These are phyloP conservation scores for Alternaria panax DNA, from an alignment of 2,329 filamentous ascomycete genomes.

Conservation along the genomic window DNA sequence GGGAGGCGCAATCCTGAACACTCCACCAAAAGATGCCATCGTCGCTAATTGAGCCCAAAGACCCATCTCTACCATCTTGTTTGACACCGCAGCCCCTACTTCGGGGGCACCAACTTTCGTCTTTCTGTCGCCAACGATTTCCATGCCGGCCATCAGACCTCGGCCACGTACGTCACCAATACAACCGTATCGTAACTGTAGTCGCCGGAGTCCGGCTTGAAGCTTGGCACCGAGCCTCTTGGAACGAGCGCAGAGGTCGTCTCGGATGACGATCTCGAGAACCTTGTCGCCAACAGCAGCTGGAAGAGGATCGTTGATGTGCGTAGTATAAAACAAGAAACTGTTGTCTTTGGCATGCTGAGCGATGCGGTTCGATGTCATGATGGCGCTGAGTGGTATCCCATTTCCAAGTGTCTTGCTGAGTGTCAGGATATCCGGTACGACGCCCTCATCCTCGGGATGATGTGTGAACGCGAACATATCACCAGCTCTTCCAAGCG, in stretches of 20 bases:
- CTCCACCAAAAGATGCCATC: constrained; percentile 55
- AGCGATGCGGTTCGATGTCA: constrained; percentile 64
- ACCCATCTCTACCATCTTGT: constrained; percentile 60
- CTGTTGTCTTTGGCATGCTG: constrained; percentile 56
- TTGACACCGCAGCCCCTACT: constrained; percentile 58
- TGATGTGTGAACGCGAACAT: constrained; percentile 60
- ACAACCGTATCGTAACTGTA: constrained; percentile 64
- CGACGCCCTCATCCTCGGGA: constrained; percentile 41
- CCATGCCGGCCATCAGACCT: constrained; percentile 65
- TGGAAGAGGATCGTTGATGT: constrained; percentile 68
- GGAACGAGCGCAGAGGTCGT: constrained; percentile 60
- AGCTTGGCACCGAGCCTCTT: constrained; percentile 56
- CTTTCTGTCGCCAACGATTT: constrained; percentile 62
- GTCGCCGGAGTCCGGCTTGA: constrained; percentile 55
- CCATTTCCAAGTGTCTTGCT: constrained; percentile 69
- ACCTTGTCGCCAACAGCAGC: constrained; percentile 68
- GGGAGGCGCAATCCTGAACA: constrained; percentile 67
- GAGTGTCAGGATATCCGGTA: constrained; percentile 64
- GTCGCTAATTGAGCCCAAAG: constrained; percentile 66
- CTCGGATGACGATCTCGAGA: constrained; percentile 66
- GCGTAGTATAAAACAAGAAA: constrained; percentile 68
- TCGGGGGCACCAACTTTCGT: constrained; percentile 59
- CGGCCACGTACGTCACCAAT: constrained; percentile 68
- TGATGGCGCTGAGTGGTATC: constrained; percentile 65
- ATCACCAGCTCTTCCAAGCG: constrained; percentile 44